These are phyloP conservation scores for Hyaloscypha bicolor DNA, from an alignment of 495 filamentous ascomycete genomes.

Conservation along the genomic window DNA sequence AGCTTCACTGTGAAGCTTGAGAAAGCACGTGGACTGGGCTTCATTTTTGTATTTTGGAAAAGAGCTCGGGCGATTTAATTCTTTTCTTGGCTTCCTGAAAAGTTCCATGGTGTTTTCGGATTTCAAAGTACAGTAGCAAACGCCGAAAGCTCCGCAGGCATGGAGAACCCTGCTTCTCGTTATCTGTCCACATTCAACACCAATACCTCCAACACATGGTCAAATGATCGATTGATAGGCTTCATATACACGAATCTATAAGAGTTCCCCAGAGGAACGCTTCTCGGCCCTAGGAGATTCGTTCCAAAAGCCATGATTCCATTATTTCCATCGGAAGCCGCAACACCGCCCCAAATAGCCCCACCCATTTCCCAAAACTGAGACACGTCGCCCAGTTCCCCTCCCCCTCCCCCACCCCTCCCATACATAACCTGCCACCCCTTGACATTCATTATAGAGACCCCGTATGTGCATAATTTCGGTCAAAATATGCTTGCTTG, in stretches of 20 bases:
- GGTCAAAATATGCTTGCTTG: constrained; percentile 12
- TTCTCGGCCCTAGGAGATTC: constrained; percentile 25
- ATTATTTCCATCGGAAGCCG: constrained; percentile 26
- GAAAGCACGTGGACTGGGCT: neutral
- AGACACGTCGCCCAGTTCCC: constrained; percentile 7
- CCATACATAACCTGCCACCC: neutral
- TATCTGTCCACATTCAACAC: neutral
- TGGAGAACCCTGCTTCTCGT: neutral
- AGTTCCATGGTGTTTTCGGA: neutral
- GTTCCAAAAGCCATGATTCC: constrained; percentile 21
- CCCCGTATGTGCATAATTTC: constrained; percentile 13
- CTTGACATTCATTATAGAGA: neutral
- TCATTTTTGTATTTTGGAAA: neutral
- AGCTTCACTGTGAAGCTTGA: neutral
- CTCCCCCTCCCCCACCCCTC: neutral
- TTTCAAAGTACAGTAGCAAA: neutral
- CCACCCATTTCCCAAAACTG: neutral
- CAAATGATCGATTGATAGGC: neutral
- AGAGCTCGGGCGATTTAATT: neutral
- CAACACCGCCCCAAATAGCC: constrained; percentile 15
- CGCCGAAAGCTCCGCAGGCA: neutral
- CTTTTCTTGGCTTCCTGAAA: neutral
- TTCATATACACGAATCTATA: constrained; percentile 19
- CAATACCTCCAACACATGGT: neutral
- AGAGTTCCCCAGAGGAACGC: constrained; percentile 13